These are phyloP conservation scores for Penicillium odoratum DNA, from an alignment of 495 filamentous ascomycete species.

Conservation along the genomic window DNA sequence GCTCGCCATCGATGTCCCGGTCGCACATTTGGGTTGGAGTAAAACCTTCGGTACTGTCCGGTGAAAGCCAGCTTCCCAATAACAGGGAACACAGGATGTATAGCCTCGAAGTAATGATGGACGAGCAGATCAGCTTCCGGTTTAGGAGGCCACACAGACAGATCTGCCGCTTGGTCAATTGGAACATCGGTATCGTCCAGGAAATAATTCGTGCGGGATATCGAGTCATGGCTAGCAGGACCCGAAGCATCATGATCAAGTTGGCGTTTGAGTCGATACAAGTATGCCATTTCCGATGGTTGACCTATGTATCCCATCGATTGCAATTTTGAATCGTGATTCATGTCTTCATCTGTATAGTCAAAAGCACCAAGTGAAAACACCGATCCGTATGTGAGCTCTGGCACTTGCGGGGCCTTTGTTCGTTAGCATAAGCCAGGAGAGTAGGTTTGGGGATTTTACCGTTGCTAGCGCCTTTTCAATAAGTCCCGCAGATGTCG, in stretches of 20 bases:
- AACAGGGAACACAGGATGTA: slow-evolving; percentile 61
- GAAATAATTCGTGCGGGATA: slow-evolving; percentile 53
- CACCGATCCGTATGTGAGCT: not conserved
- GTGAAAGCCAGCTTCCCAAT: slow-evolving; percentile 49
- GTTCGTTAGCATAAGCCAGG: not conserved
- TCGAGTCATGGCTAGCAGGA: slow-evolving; percentile 26
- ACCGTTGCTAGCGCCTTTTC: not conserved
- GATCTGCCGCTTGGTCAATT: slow-evolving; percentile 42
- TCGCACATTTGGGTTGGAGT: slow-evolving; percentile 30
- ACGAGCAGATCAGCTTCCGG: slow-evolving; percentile 53
- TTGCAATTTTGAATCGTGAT: slow-evolving; percentile 48
- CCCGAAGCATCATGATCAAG: slow-evolving; percentile 27
- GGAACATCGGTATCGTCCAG: slow-evolving; percentile 53
- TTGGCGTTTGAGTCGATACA: slow-evolving; percentile 47
- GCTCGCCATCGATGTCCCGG: slow-evolving; percentile 55
- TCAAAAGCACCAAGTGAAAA: slow-evolving; percentile 27
- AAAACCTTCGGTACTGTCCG: slow-evolving; percentile 42
- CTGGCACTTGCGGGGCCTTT: not conserved
- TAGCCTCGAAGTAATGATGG: slow-evolving; percentile 53
- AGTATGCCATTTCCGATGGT: slow-evolving; percentile 62
- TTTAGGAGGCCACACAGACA: slow-evolving; percentile 48
- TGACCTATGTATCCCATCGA: slow-evolving; percentile 62
- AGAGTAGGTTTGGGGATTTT: not conserved
- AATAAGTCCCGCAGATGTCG: slow-evolving; percentile 10
- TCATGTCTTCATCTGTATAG: slow-evolving; percentile 57